These are phyloP conservation scores for Trichoderma atrobrunneum DNA, from an alignment of 2,329 filamentous ascomycete species.

Conservation along the genomic window DNA sequence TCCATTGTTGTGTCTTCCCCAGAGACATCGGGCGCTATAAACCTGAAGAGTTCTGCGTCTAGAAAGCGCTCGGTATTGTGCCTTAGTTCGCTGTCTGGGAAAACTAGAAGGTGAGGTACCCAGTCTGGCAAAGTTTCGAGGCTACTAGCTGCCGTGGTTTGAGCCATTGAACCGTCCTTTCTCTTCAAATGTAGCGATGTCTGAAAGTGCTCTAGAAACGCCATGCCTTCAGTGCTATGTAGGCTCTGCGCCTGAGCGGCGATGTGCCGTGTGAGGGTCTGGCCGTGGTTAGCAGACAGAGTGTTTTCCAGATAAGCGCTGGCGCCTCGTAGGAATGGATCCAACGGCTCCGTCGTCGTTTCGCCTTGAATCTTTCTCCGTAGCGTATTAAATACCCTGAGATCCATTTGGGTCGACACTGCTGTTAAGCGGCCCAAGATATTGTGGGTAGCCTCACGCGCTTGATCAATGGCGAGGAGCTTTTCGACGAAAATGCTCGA, in stretches of 20 bases:
- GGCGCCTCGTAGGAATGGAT: conserved; percentile 58
- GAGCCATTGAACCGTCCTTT: conserved; percentile 27
- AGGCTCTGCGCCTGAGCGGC: conserved; percentile 43
- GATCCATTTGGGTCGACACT: conserved; percentile 50
- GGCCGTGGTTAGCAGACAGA: conserved; percentile 33
- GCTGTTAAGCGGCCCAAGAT: conserved; percentile 59
- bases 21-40: conserved; percentile 23
- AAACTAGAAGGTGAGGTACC: conserved; percentile 50
- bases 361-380: conserved; percentile 51
- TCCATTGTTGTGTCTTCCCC: conserved; percentile 28
- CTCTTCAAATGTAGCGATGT: conserved; percentile 30
- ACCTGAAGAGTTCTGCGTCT: conserved; percentile 41
- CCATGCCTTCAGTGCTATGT: conserved; percentile 47
- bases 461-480: conserved; percentile 61
- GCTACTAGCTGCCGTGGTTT: conserved; percentile 24
- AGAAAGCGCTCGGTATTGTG: conserved; percentile 44
- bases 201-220: conserved; percentile 47
- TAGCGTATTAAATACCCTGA: conserved; percentile 52
- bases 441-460: conserved; percentile 46
- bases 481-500: conserved; percentile 62
- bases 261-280: conserved; percentile 44
- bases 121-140: conserved; percentile 41
- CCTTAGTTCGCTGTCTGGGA: conserved; percentile 44
- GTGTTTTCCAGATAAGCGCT: conserved; percentile 50
- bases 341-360: conserved; percentile 40